Evolutionary conservation across 2,329 filamentous ascomycete species (phyloP).

Genomic region (Fulvia fulva): DNA sequence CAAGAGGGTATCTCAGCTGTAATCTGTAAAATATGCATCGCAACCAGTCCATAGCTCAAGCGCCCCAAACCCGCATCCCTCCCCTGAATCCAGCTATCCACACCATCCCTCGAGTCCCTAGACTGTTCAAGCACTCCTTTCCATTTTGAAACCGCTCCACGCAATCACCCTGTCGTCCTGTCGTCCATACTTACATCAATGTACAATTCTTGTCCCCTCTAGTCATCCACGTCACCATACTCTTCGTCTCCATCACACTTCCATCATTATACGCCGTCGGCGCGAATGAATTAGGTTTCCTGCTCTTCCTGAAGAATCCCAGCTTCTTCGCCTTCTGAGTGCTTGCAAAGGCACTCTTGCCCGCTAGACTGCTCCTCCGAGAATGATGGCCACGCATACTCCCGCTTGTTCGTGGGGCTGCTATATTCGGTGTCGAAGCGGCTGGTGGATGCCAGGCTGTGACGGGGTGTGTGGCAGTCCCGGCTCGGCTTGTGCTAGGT

Average conservation of each 20-base stretch:
- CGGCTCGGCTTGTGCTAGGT: slow-evolving; percentile 17
- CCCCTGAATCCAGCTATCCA: background rate
- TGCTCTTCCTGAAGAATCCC: slow-evolving; percentile 25
- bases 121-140: background rate
- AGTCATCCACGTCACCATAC: slow-evolving; percentile 22
- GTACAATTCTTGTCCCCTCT: slow-evolving; percentile 20
- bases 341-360: slow-evolving; percentile 21
- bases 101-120: background rate
- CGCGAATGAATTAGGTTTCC: slow-evolving; percentile 10
- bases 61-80: background rate
- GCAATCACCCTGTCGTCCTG: background rate
- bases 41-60: background rate
- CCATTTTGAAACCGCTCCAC: background rate
- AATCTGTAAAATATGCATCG: background rate
- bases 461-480: slow-evolving; percentile 31
- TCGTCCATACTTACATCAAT: slow-evolving; percentile 20
- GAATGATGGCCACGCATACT: slow-evolving; percentile 6
- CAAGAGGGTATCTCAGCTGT: background rate
- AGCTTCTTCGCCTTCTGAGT: slow-evolving; percentile 27
- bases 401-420: slow-evolving; percentile 9
- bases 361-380: slow-evolving; percentile 18
- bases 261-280: slow-evolving; percentile 5
- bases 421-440: slow-evolving; percentile 4
- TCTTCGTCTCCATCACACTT: slow-evolving; percentile 26
- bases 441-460: slow-evolving; percentile 35